Evolutionary conservation across 139 green algal genomes (phyloP), one percentile per base, ranked within the genome.

Genomic region (Chlamydomonas asymmetrica): DNA sequence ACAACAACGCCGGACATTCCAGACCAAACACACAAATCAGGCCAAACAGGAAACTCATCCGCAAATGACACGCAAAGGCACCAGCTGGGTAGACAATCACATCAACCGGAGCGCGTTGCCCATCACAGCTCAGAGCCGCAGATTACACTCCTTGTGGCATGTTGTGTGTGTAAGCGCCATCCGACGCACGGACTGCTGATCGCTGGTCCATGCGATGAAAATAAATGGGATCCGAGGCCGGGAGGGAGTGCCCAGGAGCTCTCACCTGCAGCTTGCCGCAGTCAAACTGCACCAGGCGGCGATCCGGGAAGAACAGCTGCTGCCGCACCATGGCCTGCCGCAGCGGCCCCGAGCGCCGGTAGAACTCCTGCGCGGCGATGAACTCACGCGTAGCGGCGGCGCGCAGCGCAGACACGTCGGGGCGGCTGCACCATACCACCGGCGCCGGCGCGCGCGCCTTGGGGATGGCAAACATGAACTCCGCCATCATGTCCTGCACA

Each of bases 301-400:
- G 65, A 83, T 99, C 96, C 0, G 96, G 96, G 83, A 99, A 99
- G 89, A 98, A 98, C 9, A 99, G 86, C 81, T 96, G 91, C 25
- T 82, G 80, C 5, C 95, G 88, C 31, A 97, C 83, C 22, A 88
- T 39, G 22, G 91, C 82, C 0, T 88, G 87, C 57, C 92, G 89
- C 70, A 99, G 82, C 20, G 91, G 68, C 1, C 10, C 84, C 2
- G 39, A 86, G 63, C 71, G 77, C 31, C 3, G 49, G 38, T 49
- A 67, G 54, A 70, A 92, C 70, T 72, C 65, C 23, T 64, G 38
- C 54, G 80, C 73, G n/a, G 71, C 77, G 34, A 63, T 49, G 16
- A 23, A 1, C 29, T 39, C 40, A 2, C 70, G 70, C 70, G 41
- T 56, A 31, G 70, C 79, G 20, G 70, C 75, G 4, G 75, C 38